Percentiles rank a stretch among this genome's conserved stretches.
These are phyloP conservation scores for Collybia mongolica DNA, from an alignment of 768 basidiomycete species.

Conservation along the genomic window DNA sequence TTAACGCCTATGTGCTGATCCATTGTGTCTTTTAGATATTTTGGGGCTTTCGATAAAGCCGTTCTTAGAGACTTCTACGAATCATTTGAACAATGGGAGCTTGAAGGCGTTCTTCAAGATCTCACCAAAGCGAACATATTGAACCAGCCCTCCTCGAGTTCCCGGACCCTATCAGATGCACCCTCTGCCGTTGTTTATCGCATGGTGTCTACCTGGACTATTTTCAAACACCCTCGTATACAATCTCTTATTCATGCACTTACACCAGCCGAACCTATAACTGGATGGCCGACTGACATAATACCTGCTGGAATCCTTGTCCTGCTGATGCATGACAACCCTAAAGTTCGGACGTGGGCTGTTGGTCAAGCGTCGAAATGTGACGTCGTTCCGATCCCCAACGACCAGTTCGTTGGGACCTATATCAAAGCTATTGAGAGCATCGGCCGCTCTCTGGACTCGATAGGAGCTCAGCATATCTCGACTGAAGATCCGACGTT, in stretches of 20 bases:
- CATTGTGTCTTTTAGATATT: constrained; percentile 50
- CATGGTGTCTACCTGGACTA: constrained; percentile 57
- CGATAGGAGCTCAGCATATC: neutral
- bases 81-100: constrained; percentile 68
- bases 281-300: constrained; percentile 55
- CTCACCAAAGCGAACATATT: constrained; percentile 32
- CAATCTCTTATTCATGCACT: constrained; percentile 35
- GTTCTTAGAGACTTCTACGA: constrained; percentile 57
- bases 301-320: constrained; percentile 62
- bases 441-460: constrained; percentile 22
- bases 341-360: constrained; percentile 61
- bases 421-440: constrained; percentile 46
- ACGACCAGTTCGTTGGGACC: constrained; percentile 42
- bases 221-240: constrained; percentile 53
- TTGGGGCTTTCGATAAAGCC: constrained; percentile 59
- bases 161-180: constrained; percentile 34
- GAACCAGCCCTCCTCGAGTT: constrained; percentile 10
- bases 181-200: constrained; percentile 59
- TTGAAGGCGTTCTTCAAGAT: constrained; percentile 46
- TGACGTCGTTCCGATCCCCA: constrained; percentile 41
- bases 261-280: constrained; percentile 33
- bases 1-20: constrained; percentile 6
- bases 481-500: constrained; percentile 11
- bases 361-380: constrained; percentile 39
- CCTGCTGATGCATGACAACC: constrained; percentile 50